phyloP scores from a whole-genome alignment of 2,329 filamentous ascomycete genomes.

The Paecilomyces variotii region DNA sequence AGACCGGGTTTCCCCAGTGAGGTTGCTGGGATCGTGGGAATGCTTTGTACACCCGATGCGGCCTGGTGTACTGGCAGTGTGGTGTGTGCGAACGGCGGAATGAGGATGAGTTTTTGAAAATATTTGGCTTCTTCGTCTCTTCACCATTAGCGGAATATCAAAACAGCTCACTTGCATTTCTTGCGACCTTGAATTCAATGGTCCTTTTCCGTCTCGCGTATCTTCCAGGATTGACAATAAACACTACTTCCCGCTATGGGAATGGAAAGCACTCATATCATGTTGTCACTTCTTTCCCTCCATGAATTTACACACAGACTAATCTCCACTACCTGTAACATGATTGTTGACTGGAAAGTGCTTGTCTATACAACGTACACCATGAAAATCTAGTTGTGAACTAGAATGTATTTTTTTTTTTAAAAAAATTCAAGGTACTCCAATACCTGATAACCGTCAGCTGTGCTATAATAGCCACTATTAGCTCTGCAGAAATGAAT shows the following conservation, averaged over 20 bases:
- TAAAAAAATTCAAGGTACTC: neutral
- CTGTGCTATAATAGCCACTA: neutral
- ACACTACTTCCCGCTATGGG: too few species aligned
- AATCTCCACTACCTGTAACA: too few species aligned
- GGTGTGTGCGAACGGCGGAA: slow-evolving; percentile 72
- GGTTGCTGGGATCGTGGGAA: slow-evolving; percentile 67
- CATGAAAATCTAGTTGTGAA: too few species aligned
- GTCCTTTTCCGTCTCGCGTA: too few species aligned
- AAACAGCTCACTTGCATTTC: too few species aligned
- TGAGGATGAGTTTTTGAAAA: slow-evolving; percentile 45
- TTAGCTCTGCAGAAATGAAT: neutral
- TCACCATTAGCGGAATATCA: neutral
- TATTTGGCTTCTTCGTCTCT: neutral
- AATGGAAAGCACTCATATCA: too few species aligned
- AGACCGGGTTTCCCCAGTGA: slow-evolving; percentile 60
- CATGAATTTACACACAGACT: too few species aligned
- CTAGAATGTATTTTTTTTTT: neutral
- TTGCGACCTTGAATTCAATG: too few species aligned
- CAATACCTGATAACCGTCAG: neutral
- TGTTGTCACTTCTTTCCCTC: too few species aligned
- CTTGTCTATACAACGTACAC: too few species aligned
- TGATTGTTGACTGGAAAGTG: too few species aligned
- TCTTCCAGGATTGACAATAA: too few species aligned
- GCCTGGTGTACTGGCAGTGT: slow-evolving; percentile 73
- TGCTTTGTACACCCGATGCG: slow-evolving; percentile 65